Evolutionary conservation across 805 yeast genomes (phyloP).

Genomic region (Wickerhamomyces tratensis): DNA sequence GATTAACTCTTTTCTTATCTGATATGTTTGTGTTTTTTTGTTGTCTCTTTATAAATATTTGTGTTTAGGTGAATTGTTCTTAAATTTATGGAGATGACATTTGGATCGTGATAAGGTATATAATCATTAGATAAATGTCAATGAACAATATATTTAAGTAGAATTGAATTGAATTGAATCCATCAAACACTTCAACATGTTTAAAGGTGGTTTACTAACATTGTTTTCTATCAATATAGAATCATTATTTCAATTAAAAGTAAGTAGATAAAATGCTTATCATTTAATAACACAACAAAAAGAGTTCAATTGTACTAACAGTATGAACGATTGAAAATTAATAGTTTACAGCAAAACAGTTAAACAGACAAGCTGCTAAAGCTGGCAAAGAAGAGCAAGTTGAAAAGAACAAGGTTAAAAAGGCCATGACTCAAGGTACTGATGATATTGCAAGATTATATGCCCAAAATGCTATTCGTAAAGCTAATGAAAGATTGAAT

Average conservation of each 20-base stretch:
- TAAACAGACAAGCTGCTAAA: slow-evolving; percentile 79
- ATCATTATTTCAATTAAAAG: slow-evolving; percentile 56
- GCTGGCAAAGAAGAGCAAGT: slow-evolving; percentile 85
- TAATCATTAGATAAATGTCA: too few species aligned
- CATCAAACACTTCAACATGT: too few species aligned
- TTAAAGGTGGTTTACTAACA: slow-evolving; percentile 3
- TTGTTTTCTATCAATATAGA: slow-evolving; percentile 22
- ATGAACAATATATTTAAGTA: too few species aligned
- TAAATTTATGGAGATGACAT: too few species aligned
- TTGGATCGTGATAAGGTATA: too few species aligned
- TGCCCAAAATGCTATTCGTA: slow-evolving; percentile 93
- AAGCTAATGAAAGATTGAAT: slow-evolving; percentile 77
- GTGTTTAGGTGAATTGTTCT: too few species aligned
- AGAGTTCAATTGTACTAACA: neutral
- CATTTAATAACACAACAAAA: neutral
- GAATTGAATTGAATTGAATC: too few species aligned
- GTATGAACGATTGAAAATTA: slow-evolving; percentile 1
- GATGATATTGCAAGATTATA: slow-evolving; percentile 89
- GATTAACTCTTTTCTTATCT: too few species aligned
- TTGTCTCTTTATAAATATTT: too few species aligned
- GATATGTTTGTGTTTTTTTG: too few species aligned
- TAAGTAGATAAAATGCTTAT: slow-evolving; percentile 11
- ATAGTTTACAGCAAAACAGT: slow-evolving; percentile 85
- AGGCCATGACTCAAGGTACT: slow-evolving; percentile 77
- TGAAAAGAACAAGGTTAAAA: slow-evolving; percentile 84